These are phyloP conservation scores for Artemisia tridentata DNA, from an alignment of 129 eudicot species.

Conservation along the genomic window DNA sequence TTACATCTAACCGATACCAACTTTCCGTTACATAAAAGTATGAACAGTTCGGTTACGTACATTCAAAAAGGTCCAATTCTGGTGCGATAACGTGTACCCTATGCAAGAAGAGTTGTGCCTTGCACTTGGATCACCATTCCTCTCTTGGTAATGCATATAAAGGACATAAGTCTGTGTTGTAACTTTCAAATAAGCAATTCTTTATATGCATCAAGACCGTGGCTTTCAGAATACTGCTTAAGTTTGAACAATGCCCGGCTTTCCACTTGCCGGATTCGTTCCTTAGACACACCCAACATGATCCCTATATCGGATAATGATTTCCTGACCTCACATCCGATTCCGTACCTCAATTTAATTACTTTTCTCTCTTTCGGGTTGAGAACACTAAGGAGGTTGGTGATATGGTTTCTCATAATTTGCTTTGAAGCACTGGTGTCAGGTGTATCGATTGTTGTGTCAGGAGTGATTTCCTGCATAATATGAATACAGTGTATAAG, in stretches of 20 bases:
- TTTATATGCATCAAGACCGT: constrained; percentile 72
- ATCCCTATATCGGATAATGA: constrained; percentile 68
- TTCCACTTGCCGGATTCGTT: constrained; percentile 76
- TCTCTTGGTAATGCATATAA: constrained; percentile 19
- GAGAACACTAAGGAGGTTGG: constrained; percentile 54
- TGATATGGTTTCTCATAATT: constrained; percentile 76
- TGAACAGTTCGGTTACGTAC: constrained; percentile 18
- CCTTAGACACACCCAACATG: constrained; percentile 67
- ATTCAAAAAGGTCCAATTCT: constrained; percentile 23
- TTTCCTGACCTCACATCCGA: constrained; percentile 45
- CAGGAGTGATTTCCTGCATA: constrained; percentile 75
- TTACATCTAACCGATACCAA: constrained; percentile 14
- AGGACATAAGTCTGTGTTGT: constrained; percentile 3
- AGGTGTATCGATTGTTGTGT: constrained; percentile 58
- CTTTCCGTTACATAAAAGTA: constrained; percentile 19
- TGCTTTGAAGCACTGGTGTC: constrained; percentile 56
- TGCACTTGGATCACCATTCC: constrained; percentile 19
- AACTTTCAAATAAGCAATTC: constrained; percentile 54
- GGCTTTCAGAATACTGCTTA: constrained; percentile 57
- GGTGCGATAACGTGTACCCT: constrained; percentile 8
- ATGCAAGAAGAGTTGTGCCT: constrained; percentile 11
- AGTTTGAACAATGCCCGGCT: constrained; percentile 65
- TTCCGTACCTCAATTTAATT: constrained; percentile 61
- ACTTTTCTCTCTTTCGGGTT: constrained; percentile 67
- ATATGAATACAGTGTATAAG: background rate